Percentiles rank a stretch among this genome's conserved stretches.
phyloP scores from a whole-genome alignment of 169 alveolate genomes.

The Plasmodium billcollinsi region DNA sequence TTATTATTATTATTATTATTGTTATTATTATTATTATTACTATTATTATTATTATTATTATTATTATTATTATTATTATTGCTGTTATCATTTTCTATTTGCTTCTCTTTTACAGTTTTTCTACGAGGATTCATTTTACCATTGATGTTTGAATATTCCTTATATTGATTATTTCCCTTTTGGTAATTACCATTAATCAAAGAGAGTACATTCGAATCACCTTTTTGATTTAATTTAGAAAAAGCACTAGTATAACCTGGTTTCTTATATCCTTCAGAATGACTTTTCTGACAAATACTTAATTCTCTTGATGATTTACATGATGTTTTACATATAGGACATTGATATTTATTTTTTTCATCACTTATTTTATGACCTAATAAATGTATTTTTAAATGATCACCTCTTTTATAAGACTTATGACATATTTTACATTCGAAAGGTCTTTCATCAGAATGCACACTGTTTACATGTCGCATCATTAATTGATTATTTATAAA shows the following conservation, averaged over 20 bases:
- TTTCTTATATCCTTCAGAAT: neutral
- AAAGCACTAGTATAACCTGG: neutral
- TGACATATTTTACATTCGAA: slow-evolving; percentile 48
- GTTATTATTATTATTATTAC: too few relatives aligned
- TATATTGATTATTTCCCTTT: neutral
- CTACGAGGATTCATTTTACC: neutral
- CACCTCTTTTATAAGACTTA: slow-evolving; percentile 56
- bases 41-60: too few relatives aligned
- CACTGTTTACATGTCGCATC: slow-evolving; percentile 58
- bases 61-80: too few relatives aligned
- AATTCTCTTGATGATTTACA: slow-evolving; percentile 27
- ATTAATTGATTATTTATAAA: slow-evolving; percentile 50
- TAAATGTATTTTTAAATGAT: slow-evolving; percentile 50
- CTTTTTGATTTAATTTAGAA: neutral
- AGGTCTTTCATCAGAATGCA: slow-evolving; percentile 66
- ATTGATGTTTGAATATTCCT: neutral
- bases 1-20: too few relatives aligned
- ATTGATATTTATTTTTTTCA: slow-evolving; percentile 34
- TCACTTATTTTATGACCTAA: slow-evolving; percentile 25
- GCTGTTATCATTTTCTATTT: too few relatives aligned
- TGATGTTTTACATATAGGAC: slow-evolving; percentile 39
- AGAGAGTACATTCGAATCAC: too few relatives aligned
- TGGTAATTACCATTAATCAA: too few relatives aligned
- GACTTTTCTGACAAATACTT: slow-evolving; percentile 21
- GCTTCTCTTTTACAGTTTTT: neutral